Evolutionary conservation across 2,329 filamentous ascomycete species (phyloP).

Genomic region (Ophiostoma novo-ulmi): DNA sequence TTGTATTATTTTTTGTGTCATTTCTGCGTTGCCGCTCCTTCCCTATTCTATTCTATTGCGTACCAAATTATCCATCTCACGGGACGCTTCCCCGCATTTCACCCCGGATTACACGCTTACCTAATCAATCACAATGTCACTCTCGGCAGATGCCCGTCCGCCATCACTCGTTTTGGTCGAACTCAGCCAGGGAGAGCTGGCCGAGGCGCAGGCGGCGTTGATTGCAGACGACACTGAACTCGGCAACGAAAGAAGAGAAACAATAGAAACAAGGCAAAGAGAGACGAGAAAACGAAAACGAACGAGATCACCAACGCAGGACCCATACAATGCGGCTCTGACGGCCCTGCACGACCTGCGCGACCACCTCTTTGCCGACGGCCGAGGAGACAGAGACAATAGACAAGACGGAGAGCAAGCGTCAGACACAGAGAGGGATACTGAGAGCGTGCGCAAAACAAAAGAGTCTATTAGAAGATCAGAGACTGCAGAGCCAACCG

Average conservation of each 20-base stretch:
- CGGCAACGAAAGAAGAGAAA: neutral
- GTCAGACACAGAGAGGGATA: too few relatives aligned
- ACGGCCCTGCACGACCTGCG: conserved; percentile 17
- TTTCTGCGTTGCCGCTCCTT: neutral
- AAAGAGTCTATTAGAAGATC: neutral
- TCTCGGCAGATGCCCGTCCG: conserved; percentile 7
- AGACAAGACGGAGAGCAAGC: too few relatives aligned
- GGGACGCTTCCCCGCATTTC: conserved; percentile 9
- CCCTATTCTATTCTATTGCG: neutral
- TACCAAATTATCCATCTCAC: neutral
- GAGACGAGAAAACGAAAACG: neutral
- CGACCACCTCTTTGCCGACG: conserved; percentile 16
- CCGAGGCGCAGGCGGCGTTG: neutral
- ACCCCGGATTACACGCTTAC: conserved; percentile 8
- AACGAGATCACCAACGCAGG: neutral
- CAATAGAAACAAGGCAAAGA: neutral
- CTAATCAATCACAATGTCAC: neutral
- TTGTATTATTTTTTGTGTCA: neutral
- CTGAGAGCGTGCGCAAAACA: neutral
- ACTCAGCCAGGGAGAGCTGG: neutral
- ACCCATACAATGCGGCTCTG: conserved; percentile 14
- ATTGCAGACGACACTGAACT: too few relatives aligned
- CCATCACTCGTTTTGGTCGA: conserved; percentile 10
- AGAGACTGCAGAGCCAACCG: neutral
- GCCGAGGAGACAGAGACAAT: neutral